Conservation (phyloP, 1,284 basidiomycete species). For the Heterobasidion occidentale region DNA sequence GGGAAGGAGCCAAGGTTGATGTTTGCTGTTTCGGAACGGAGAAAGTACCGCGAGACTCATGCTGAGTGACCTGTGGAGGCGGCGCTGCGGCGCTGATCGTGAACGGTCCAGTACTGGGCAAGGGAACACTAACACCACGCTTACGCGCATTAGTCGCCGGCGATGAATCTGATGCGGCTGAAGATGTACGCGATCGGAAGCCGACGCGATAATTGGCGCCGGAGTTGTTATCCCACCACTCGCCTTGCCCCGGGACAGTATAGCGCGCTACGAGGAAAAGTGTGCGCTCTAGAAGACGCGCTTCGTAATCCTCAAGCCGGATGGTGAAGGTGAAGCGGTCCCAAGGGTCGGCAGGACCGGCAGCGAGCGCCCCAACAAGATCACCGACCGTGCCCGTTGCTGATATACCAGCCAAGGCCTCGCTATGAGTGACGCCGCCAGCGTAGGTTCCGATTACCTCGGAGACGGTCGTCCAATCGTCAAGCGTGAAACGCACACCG, state of each 20-base stretch:
- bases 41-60: background rate
- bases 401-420: slow-evolving; percentile 7
- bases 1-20: background rate
- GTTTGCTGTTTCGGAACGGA: background rate
- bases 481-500: slow-evolving; percentile 84
- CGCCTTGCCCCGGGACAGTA: slow-evolving; percentile 36
- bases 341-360: slow-evolving; percentile 17
- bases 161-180: slow-evolving; percentile 4
- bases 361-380: slow-evolving; percentile 19
- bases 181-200: slow-evolving; percentile 30
- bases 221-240: slow-evolving; percentile 89
- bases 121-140: slow-evolving; percentile 10
- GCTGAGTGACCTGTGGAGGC: background rate
- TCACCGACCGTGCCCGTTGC: slow-evolving; percentile 21
- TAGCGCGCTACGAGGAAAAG: slow-evolving; percentile 64
- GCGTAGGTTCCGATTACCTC: slow-evolving; percentile 71
- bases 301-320: slow-evolving; percentile 68
- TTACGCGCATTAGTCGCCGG: slow-evolving; percentile 5
- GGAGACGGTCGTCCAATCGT: slow-evolving; percentile 89
- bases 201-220: slow-evolving; percentile 72
- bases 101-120: slow-evolving; percentile 9
- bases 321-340: slow-evolving; percentile 47
- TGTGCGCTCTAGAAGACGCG: slow-evolving; percentile 55
- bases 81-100: slow-evolving; percentile 2
- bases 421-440: slow-evolving; percentile 29